phyloP scores from a whole-genome alignment of 139 green algal species.

The Ulvella scutata region DNA sequence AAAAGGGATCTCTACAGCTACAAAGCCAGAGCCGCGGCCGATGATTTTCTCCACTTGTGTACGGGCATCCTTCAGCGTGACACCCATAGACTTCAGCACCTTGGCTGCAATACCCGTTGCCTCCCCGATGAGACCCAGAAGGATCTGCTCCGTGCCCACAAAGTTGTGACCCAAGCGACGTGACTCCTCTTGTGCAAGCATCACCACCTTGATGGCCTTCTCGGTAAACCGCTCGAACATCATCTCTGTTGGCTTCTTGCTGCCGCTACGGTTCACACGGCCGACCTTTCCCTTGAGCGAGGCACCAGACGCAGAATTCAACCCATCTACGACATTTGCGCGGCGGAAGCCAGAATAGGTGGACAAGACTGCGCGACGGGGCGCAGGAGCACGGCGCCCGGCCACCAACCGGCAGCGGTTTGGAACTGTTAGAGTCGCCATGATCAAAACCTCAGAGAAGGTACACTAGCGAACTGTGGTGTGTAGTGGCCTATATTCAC shows the following conservation, averaged over 20 bases:
- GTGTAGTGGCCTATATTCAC: too few relatives aligned
- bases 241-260: constrained; percentile 4
- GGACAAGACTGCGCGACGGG: neutral
- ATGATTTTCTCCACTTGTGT: constrained; percentile 99
- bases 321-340: constrained; percentile 1
- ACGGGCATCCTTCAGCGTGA: constrained; percentile 96
- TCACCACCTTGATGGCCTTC: constrained; percentile 88
- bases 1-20: constrained; percentile 98
- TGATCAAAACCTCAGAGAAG: neutral
- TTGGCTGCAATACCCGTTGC: constrained; percentile 97
- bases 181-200: constrained; percentile 97
- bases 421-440: neutral
- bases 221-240: constrained; percentile 99
- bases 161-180: constrained; percentile 92
- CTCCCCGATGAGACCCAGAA: constrained; percentile 97
- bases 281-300: neutral
- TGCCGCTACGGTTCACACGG: neutral
- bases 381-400: neutral
- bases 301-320: neutral
- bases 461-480: too few relatives aligned
- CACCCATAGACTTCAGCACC: constrained; percentile 96
- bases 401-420: neutral
- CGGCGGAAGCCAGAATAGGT: neutral
- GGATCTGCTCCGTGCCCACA: constrained; percentile 97
- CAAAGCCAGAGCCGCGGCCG: constrained; percentile 88